Base-by-base conservation (phyloP, 345 rosid genomes). In the Bruguiera gymnorhiza region DNA sequence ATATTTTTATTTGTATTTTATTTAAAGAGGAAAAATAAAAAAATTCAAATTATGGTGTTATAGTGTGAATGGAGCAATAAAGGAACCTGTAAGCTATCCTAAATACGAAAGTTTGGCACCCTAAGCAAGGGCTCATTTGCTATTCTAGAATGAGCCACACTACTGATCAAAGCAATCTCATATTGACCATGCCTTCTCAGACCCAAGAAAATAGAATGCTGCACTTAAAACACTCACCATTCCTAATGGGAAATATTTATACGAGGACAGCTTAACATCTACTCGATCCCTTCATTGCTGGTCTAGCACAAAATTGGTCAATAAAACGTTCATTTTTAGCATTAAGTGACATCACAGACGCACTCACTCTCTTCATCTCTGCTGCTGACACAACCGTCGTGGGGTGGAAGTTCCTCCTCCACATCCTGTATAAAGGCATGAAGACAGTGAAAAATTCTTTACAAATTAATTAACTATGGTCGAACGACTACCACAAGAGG, bases 351-450 rank as follows among this genome's bases (percentile, higher is more conserved):
- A 19, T 52, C 6, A 27, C 18, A 51, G 65, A 65, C 36, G 62
- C 20, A 73, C 83, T 66, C 66, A 81, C 90, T 82, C 83, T 77
- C 73, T 78, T 86, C 18, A 88, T 86, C 72, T 86, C 93, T 51
- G 78, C 78, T 60, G 62, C 83, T 7, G 90, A 77, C 46, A 88
- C 90, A 66, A 75, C 71, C 59, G 82, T 65, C 84, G 36, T 81
- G 85, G 23, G 87, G 70, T 43, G 93, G 93, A 80, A 86, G 93
- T 82, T 88, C 90, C 65, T 86, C 93, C 62, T 84, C 90, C 67
- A 73, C 57, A 71, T 88, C 88, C 90, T 88, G 55, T 37, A 37
- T 21, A 36, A 60, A 7, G 46, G 51, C 24, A 43, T 26, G 31
- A n/a, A 26, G 51, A 68, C 5, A 29, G 24, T 4, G 52, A 39